Percentiles rank a stretch among this genome's conserved stretches.
Conservation (phyloP, 2,329 filamentous ascomycete genomes). For the Apiospora rasikravindrae region DNA sequence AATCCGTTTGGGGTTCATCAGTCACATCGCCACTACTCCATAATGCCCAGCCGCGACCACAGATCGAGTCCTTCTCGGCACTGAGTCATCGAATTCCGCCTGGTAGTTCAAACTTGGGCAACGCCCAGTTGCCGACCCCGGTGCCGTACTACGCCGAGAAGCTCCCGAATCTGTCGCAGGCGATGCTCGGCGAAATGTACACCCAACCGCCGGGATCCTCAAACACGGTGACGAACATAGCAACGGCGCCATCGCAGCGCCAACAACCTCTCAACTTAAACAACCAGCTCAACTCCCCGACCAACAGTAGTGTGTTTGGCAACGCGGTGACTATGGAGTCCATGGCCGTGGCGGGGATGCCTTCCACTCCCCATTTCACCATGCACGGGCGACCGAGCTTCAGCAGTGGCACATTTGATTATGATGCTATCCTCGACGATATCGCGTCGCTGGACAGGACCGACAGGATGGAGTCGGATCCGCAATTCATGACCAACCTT, state of each 20-base stretch:
- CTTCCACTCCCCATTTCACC: constrained; percentile 23
- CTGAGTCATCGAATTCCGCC: neutral
- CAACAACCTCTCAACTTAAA: neutral
- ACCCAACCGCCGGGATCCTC: neutral
- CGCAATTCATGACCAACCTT: constrained; percentile 70
- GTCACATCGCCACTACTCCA: neutral
- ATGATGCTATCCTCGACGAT: constrained; percentile 58
- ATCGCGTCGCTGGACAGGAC: constrained; percentile 56
- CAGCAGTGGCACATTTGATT: constrained; percentile 44
- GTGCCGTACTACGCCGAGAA: constrained; percentile 21
- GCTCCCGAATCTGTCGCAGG: constrained; percentile 8
- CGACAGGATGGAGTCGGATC: constrained; percentile 58
- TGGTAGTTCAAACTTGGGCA: neutral
- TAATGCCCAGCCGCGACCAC: neutral
- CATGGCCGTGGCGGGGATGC: constrained; percentile 7
- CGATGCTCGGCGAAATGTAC: constrained; percentile 4
- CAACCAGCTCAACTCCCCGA: constrained; percentile 1
- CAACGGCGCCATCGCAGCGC: neutral
- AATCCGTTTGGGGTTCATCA: constrained; percentile 26
- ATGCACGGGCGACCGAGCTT: constrained; percentile 29
- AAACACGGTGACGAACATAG: neutral
- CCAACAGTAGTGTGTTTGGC: neutral
- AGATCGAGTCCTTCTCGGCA: neutral
- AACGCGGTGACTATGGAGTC: neutral
- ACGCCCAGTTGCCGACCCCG: constrained; percentile 15